Conservation (phyloP, 768 basidiomycete species). For the Naganishia vaughanmartiniae region DNA sequence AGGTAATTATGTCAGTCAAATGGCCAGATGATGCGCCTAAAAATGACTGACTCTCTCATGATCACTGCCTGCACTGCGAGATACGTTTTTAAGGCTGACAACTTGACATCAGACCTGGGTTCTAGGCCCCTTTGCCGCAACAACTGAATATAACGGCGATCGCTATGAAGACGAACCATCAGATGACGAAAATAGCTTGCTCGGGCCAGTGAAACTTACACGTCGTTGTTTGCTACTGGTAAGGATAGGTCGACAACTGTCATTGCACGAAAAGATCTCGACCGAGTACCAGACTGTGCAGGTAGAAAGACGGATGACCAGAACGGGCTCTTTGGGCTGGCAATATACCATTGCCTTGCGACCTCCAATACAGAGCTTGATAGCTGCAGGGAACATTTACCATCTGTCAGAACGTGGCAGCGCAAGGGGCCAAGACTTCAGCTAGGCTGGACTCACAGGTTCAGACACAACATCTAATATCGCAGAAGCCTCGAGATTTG, state of each 20-base stretch:
- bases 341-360: slow-evolving; percentile 22
- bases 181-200: background rate
- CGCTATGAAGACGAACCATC: slow-evolving; percentile 57
- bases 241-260: background rate
- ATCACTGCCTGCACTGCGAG: slow-evolving; percentile 51
- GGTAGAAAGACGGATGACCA: slow-evolving; percentile 22
- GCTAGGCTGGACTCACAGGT: slow-evolving; percentile 60
- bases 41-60: slow-evolving; percentile 22
- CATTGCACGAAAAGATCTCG: slow-evolving; percentile 23
- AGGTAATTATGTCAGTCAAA: background rate
- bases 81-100: slow-evolving; percentile 84
- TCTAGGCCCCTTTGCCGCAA: slow-evolving; percentile 28
- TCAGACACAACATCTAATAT: slow-evolving; percentile 73
- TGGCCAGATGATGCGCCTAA: background rate
- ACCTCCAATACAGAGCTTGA: slow-evolving; percentile 23
- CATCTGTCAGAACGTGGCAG: too few species aligned
- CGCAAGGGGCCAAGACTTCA: background rate
- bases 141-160: slow-evolving; percentile 65
- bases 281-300: background rate
- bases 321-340: slow-evolving; percentile 9
- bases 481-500: slow-evolving; percentile 67
- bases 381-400: background rate
- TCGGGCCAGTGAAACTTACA: slow-evolving; percentile 59
- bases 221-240: slow-evolving; percentile 55
- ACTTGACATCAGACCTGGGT: slow-evolving; percentile 56